Conservation (phyloP, 768 basidiomycete genomes). For the Calocybe gangraenosa region DNA sequence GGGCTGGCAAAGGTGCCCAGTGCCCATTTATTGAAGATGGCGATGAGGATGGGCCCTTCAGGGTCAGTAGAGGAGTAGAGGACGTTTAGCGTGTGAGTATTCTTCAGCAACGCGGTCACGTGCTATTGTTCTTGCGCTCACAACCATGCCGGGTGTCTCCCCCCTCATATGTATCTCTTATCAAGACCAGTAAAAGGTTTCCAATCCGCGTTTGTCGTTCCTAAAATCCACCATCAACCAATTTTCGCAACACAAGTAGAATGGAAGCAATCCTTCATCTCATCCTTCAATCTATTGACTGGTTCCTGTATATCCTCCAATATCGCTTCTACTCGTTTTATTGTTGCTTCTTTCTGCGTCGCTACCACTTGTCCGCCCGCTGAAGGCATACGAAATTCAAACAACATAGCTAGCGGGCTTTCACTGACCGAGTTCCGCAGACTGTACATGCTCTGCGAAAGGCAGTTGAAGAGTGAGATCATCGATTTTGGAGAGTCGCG, state of each 20-base stretch:
- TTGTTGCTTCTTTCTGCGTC: slow-evolving; percentile 37
- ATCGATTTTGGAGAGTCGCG: slow-evolving; percentile 21
- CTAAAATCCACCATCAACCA: slow-evolving; percentile 22
- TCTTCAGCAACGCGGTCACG: slow-evolving; percentile 32
- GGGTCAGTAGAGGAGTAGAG: slow-evolving; percentile 68
- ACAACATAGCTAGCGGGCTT: slow-evolving; percentile 51
- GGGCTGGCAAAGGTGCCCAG: slow-evolving; percentile 23
- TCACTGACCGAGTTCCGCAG: slow-evolving; percentile 21
- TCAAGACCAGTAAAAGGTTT: slow-evolving; percentile 62
- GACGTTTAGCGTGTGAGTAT: slow-evolving; percentile 88
- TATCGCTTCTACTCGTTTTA: slow-evolving; percentile 55
- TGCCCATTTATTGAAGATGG: slow-evolving; percentile 39
- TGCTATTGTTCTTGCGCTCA: slow-evolving; percentile 4
- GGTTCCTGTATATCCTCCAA: slow-evolving; percentile 64
- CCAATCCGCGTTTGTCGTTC: slow-evolving; percentile 80
- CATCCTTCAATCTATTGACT: slow-evolving; percentile 62
- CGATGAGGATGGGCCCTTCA: slow-evolving; percentile 31
- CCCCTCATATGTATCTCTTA: slow-evolving; percentile 62
- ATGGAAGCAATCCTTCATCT: slow-evolving; percentile 79
- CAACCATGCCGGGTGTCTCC: slow-evolving; percentile 31
- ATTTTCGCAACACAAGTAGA: slow-evolving; percentile 18
- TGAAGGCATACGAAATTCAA: slow-evolving; percentile 22
- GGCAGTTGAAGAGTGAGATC: slow-evolving; percentile 12
- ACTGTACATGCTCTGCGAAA: slow-evolving; percentile 15
- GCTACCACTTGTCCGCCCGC: slow-evolving; percentile 13